A percentile compares a stretch with the other conserved stretches of the same genome.
These are phyloP conservation scores for Pythium dissotocum DNA, from an alignment of 352 stramenopile species.

Conservation along the genomic window DNA sequence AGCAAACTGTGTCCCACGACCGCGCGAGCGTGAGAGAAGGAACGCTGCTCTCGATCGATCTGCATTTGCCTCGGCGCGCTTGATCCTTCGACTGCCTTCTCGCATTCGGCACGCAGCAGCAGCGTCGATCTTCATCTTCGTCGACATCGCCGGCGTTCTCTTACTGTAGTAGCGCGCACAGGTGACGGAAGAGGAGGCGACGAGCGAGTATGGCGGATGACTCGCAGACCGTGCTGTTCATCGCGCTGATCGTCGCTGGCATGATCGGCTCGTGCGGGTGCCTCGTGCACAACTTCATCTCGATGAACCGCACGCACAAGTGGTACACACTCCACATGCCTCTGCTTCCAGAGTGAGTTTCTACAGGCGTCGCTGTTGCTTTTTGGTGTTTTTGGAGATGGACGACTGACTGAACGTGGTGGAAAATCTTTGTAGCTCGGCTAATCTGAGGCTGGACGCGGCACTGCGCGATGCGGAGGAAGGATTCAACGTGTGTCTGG, in stretches of 20 bases:
- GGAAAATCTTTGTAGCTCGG: conserved; percentile 3
- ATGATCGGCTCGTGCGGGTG: conserved; percentile 11
- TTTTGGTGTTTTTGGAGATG: background rate
- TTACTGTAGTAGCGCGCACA: background rate
- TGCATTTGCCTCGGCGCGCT: background rate
- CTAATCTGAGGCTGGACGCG: conserved; percentile 19
- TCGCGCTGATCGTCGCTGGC: background rate
- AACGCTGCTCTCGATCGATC: background rate
- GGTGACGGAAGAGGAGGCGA: background rate
- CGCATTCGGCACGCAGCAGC: background rate
- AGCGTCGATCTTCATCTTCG: background rate
- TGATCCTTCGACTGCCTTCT: background rate
- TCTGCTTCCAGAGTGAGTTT: conserved; percentile 14
- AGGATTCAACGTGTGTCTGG: conserved; percentile 30
- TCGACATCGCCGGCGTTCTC: background rate
- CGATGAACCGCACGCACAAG: conserved; percentile 13
- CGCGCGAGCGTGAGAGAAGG: background rate
- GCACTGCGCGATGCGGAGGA: conserved; percentile 33
- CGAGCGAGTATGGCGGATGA: conserved; percentile 1
- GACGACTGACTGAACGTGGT: background rate
- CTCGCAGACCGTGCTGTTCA: conserved; percentile 5
- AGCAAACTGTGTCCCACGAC: conserved; percentile 1
- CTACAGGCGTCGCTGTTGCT: background rate
- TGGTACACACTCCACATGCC: conserved; percentile 21
- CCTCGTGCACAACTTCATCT: conserved; percentile 14